A percentile compares a stretch with the other conserved stretches of the same genome.
phyloP scores from a whole-genome alignment of 176 grass and related monocot species.

The Urochloa ruziziensis region DNA sequence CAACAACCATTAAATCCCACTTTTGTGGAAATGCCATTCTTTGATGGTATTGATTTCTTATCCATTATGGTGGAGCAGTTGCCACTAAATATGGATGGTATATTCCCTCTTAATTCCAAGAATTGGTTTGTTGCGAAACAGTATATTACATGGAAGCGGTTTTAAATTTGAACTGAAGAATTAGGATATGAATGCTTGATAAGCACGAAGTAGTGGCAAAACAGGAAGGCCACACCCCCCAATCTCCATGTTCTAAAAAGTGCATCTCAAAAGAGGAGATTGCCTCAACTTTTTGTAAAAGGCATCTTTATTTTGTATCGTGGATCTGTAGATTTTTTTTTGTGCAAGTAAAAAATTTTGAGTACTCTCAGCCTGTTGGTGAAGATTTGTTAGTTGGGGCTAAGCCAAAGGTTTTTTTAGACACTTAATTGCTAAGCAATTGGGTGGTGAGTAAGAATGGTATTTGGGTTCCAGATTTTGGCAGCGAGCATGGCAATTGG shows the following conservation, averaged over 20 bases:
- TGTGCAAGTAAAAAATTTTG: not conserved
- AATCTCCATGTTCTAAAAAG: constrained; percentile 34
- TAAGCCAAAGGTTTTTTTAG: not conserved
- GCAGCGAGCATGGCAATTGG: not conserved
- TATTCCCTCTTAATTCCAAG: constrained; percentile 6
- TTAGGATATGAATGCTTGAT: not conserved
- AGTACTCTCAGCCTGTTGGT: not conserved
- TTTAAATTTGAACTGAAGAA: not conserved
- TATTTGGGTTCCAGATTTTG: not conserved
- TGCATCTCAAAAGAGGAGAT: constrained; percentile 26
- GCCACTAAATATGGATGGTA: not conserved
- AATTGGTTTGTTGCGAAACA: not conserved
- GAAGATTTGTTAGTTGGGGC: not conserved
- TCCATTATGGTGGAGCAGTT: not conserved
- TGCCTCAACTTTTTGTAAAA: constrained; percentile 28
- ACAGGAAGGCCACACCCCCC: constrained; percentile 16
- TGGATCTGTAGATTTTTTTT: not conserved
- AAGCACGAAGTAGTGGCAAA: constrained; percentile 25
- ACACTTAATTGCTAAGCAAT: constrained; percentile 20
- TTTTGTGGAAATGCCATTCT: constrained; percentile 11
- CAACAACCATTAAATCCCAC: not conserved
- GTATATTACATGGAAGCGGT: not conserved
- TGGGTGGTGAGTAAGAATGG: not conserved
- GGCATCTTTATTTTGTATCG: not conserved
- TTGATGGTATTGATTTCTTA: constrained; percentile 7